Percentiles rank a stretch among this genome's conserved stretches.
These are phyloP conservation scores for Talaromyces sp. DNA, from an alignment of 2,329 filamentous ascomycete genomes.

Conservation along the genomic window DNA sequence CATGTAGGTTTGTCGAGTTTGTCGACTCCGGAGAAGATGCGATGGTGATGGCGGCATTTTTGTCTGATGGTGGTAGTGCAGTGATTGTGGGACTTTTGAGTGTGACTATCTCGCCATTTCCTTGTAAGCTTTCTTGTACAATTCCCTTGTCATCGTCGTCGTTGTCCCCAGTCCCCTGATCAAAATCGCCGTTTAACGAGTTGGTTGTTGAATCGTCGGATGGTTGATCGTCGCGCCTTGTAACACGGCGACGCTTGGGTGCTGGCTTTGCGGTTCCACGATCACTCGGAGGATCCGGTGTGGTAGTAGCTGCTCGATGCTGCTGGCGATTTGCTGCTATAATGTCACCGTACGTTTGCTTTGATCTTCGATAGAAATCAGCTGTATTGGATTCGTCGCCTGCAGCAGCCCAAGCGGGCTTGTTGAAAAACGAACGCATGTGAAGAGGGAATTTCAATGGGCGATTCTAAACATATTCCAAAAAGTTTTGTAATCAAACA, in stretches of 20 bases:
- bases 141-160: background rate
- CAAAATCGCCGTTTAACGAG: background rate
- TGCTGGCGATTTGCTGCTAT: conserved; percentile 37
- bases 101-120: background rate
- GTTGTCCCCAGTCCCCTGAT: background rate
- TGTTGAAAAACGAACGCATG: conserved; percentile 52
- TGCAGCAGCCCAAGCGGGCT: conserved; percentile 46
- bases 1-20: background rate
- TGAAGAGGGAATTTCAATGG: background rate
- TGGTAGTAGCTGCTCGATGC: conserved; percentile 20
- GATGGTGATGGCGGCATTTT: background rate
- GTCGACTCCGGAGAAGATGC: background rate
- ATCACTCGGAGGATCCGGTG: conserved; percentile 7
- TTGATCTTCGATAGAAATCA: conserved; percentile 48
- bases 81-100: background rate
- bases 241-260: conserved; percentile 22
- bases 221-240: conserved; percentile 14
- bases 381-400: conserved; percentile 29
- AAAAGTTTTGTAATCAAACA: background rate
- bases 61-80: background rate
- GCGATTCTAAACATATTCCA: background rate
- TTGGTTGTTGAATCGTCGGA: background rate
- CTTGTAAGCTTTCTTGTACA: background rate
- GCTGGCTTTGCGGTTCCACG: background rate
- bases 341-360: conserved; percentile 44